phyloP scores from a whole-genome alignment of 2,329 filamentous ascomycete species.

The Venturiaceae sp. region DNA sequence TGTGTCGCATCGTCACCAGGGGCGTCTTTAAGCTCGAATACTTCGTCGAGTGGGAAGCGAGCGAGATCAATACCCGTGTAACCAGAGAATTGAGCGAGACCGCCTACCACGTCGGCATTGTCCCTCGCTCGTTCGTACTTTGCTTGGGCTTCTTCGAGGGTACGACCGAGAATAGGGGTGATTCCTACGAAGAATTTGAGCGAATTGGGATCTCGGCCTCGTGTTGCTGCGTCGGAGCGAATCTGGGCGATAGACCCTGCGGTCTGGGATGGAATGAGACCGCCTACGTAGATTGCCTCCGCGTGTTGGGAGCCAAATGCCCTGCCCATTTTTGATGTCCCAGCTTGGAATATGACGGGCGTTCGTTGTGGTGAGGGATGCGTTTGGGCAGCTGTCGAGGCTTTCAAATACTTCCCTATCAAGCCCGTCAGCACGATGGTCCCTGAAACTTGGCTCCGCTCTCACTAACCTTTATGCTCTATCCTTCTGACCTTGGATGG shows the following conservation, averaged over 20 bases:
- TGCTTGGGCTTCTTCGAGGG: slow-evolving; percentile 31
- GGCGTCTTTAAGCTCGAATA: slow-evolving; percentile 9
- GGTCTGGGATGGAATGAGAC: slow-evolving; percentile 32
- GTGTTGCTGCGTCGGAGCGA: slow-evolving; percentile 24
- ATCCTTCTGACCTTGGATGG: neutral
- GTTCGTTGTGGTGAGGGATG: slow-evolving; percentile 49
- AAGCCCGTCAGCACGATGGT: neutral
- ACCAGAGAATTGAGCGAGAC: slow-evolving; percentile 16
- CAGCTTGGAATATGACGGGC: slow-evolving; percentile 45
- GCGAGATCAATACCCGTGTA: slow-evolving; percentile 17
- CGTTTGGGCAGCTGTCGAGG: slow-evolving; percentile 37
- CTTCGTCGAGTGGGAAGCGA: slow-evolving; percentile 15
- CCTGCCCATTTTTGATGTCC: slow-evolving; percentile 35
- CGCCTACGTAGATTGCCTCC: slow-evolving; percentile 37
- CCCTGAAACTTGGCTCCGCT: neutral
- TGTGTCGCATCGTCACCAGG: slow-evolving; percentile 7
- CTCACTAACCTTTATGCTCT: neutral
- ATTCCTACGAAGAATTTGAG: slow-evolving; percentile 37
- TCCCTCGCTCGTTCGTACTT: slow-evolving; percentile 24
- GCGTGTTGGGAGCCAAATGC: slow-evolving; percentile 34
- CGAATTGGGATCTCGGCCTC: slow-evolving; percentile 28
- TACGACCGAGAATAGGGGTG: slow-evolving; percentile 33
- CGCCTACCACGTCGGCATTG: slow-evolving; percentile 13
- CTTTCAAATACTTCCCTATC: slow-evolving; percentile 28
- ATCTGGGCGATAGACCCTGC: slow-evolving; percentile 31